Conservation (phyloP, 768 basidiomycete species). For the Collybia nuda region DNA sequence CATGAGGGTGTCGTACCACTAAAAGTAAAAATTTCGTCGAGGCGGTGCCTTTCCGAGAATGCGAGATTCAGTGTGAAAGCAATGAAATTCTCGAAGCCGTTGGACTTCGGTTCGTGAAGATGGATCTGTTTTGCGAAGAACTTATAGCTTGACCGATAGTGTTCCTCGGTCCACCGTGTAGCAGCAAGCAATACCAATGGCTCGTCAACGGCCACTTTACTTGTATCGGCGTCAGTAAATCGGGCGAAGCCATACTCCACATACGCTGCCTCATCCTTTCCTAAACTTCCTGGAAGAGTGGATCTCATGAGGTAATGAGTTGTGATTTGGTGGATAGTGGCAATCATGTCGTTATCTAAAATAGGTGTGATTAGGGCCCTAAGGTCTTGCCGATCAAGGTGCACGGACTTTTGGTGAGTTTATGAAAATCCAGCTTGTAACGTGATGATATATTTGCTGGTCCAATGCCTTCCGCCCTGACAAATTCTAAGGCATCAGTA, state of each 20-base stretch:
- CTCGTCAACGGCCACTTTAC: conserved; percentile 39
- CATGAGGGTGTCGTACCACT: conserved; percentile 29
- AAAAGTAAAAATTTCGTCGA: conserved; percentile 39
- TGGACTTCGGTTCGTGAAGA: conserved; percentile 27
- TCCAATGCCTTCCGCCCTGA: conserved; percentile 25
- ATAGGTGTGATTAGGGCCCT: background rate
- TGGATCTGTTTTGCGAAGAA: conserved; percentile 36
- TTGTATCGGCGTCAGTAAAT: conserved; percentile 37
- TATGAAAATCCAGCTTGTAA: conserved; percentile 39
- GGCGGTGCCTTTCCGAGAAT: conserved; percentile 27
- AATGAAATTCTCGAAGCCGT: conserved; percentile 47
- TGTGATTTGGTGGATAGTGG: conserved; percentile 35
- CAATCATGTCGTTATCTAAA: conserved; percentile 34
- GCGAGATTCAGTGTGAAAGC: conserved; percentile 39
- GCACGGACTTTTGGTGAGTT: conserved; percentile 39
- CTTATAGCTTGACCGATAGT: conserved; percentile 34
- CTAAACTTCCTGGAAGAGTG: conserved; percentile 31
- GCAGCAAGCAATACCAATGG: conserved; percentile 44
- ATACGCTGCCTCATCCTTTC: conserved; percentile 36
- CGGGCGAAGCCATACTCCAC: conserved; percentile 48
- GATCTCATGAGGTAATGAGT: conserved; percentile 43
- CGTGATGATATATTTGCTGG: conserved; percentile 31
- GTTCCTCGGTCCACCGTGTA: conserved; percentile 37
- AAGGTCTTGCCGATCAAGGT: background rate
- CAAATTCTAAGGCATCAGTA: conserved; percentile 33